Evolutionary conservation across 495 filamentous ascomycete genomes (phyloP).

Genomic region (Bacidia rubella): DNA sequence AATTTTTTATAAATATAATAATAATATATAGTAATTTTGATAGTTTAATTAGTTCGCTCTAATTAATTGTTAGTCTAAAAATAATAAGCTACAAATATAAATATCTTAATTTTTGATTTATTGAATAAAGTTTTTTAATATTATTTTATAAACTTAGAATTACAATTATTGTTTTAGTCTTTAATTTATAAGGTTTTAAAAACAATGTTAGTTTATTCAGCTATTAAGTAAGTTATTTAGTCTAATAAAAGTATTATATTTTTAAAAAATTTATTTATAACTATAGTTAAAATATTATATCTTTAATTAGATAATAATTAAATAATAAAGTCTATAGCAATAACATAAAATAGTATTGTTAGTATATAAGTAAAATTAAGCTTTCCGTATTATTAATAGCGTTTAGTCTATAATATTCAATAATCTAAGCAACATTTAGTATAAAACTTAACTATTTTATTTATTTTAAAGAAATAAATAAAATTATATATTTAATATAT

Average conservation of each 20-base stretch:
- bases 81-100: no score
- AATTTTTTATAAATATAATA: no score
- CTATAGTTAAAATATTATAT: no score
- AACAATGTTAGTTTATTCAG: no score
- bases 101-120: background rate
- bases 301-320: background rate
- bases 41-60: no score
- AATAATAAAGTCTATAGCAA: background rate
- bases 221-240: no score
- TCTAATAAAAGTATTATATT: no score
- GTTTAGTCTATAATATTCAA: background rate
- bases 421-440: background rate
- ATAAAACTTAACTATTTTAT: background rate
- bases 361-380: background rate
- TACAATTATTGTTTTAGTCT: background rate
- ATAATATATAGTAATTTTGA: no score
- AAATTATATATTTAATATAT: background rate
- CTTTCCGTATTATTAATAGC: background rate
- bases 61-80: no score
- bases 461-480: background rate
- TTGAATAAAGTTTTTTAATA: background rate
- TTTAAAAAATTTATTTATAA: no score
- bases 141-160: background rate
- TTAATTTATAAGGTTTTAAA: no score
- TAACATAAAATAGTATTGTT: background rate